Evolutionary conservation across 2,329 filamentous ascomycete genomes (phyloP).

Genomic region (Xylariaceae sp.): DNA sequence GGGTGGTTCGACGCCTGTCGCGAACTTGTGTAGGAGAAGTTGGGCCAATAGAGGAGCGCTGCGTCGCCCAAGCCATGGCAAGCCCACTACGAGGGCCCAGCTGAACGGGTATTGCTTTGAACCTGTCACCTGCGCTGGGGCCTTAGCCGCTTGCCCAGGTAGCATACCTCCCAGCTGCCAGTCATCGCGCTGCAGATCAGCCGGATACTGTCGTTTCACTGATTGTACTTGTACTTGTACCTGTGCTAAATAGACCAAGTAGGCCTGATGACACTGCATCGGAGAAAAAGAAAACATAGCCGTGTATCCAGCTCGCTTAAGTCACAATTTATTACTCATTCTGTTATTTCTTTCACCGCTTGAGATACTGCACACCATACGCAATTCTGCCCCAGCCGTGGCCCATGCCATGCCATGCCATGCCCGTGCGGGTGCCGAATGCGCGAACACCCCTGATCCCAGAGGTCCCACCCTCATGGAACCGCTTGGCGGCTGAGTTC

Average conservation of each 20-base stretch:
- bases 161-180: slow-evolving; percentile 30
- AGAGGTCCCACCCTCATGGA: slow-evolving; percentile 19
- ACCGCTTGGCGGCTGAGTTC: slow-evolving; percentile 26
- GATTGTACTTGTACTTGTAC: slow-evolving; percentile 3
- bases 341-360: slow-evolving; percentile 1
- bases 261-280: slow-evolving; percentile 9
- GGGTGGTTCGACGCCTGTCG: slow-evolving; percentile 26
- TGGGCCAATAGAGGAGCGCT: slow-evolving; percentile 20
- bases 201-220: slow-evolving; percentile 12
- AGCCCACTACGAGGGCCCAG: slow-evolving; percentile 21
- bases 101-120: slow-evolving; percentile 26
- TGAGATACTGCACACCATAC: neutral
- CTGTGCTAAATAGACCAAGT: neutral
- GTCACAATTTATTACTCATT: too few species aligned
- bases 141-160: slow-evolving; percentile 14
- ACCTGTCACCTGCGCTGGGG: slow-evolving; percentile 19
- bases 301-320: neutral
- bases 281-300: slow-evolving; percentile 6
- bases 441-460: slow-evolving; percentile 7
- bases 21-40: slow-evolving; percentile 25
- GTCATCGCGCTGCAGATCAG: slow-evolving; percentile 27
- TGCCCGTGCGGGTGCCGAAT: slow-evolving; percentile 6
- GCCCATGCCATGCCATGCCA: slow-evolving; percentile 12
- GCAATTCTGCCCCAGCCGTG: slow-evolving; percentile 12
- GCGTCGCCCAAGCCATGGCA: slow-evolving; percentile 23